Evolutionary conservation across 305 asterid genomes (phyloP).

Genomic region (Lippia alba): DNA sequence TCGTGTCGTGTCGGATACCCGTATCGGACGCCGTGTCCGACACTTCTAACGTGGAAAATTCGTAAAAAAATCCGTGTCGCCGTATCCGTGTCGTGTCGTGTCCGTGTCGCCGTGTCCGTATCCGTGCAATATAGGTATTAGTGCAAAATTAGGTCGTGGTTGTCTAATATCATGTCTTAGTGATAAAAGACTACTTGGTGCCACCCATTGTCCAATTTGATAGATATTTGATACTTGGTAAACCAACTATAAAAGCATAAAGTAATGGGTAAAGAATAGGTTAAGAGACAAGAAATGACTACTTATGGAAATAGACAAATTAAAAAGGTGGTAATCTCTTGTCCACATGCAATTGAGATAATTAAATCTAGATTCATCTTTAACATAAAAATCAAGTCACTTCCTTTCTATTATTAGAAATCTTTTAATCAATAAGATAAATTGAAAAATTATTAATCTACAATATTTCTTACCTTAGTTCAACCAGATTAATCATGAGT

Average conservation of each 20-base stretch:
- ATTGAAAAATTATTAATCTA: background rate
- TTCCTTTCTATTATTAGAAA: background rate
- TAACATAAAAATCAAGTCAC: background rate
- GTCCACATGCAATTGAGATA: background rate
- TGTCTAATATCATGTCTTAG: too few species aligned
- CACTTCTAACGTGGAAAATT: too few species aligned
- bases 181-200: slow-evolving; percentile 6
- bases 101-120: too few species aligned
- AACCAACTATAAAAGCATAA: slow-evolving; percentile 3
- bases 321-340: background rate
- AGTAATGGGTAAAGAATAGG: background rate
- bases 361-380: background rate
- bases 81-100: too few species aligned
- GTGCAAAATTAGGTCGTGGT: too few species aligned
- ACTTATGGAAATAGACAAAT: slow-evolving; percentile 15
- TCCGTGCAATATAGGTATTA: too few species aligned
- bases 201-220: slow-evolving; percentile 13
- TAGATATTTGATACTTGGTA: slow-evolving; percentile 11
- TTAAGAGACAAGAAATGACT: slow-evolving; percentile 1
- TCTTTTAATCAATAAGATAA: background rate
- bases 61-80: too few species aligned
- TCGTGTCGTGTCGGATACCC: too few species aligned
- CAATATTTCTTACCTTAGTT: background rate
- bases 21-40: too few species aligned
- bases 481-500: background rate